Evolutionary conservation across 768 basidiomycete species (phyloP).

Genomic region (Tephrocybe rancida): DNA sequence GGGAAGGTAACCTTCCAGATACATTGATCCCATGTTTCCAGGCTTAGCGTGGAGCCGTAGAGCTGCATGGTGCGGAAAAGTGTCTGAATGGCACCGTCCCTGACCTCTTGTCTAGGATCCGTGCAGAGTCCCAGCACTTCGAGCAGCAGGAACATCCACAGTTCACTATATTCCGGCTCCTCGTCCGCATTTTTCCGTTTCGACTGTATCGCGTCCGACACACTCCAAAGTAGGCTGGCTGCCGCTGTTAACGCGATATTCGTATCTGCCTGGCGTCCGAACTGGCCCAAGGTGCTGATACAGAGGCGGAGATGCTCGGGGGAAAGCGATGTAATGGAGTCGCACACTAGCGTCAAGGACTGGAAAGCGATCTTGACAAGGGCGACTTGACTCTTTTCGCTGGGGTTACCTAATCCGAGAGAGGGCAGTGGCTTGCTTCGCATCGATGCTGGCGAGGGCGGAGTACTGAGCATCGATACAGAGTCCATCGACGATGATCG

Average conservation of each 20-base stretch:
- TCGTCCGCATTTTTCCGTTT: conserved; percentile 67
- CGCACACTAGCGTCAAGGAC: conserved; percentile 91
- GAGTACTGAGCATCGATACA: conserved; percentile 35
- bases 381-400: conserved; percentile 69
- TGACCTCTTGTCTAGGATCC: conserved; percentile 84
- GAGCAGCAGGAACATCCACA: conserved; percentile 93
- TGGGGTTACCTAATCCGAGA: conserved; percentile 56
- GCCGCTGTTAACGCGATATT: conserved; percentile 96
- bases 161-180: conserved; percentile 73
- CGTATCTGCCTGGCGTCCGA: conserved; percentile 91
- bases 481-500: conserved; percentile 43
- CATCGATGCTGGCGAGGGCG: conserved; percentile 38
- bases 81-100: conserved; percentile 94
- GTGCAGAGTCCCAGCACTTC: conserved; percentile 84
- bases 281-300: conserved; percentile 88
- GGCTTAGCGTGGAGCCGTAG: conserved; percentile 84
- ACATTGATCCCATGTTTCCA: conserved; percentile 87
- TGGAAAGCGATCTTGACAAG: conserved; percentile 94
- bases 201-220: conserved; percentile 92
- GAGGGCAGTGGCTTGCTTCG: conserved; percentile 39
- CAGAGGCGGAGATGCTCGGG: conserved; percentile 83
- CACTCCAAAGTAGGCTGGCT: conserved; percentile 91
- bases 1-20: conserved; percentile 93
- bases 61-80: conserved; percentile 92
- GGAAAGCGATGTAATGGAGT: conserved; percentile 83